Evolutionary conservation across 345 rosid genomes (phyloP), one percentile per base, ranked within the genome.

Genomic region (Brassica rapa): DNA sequence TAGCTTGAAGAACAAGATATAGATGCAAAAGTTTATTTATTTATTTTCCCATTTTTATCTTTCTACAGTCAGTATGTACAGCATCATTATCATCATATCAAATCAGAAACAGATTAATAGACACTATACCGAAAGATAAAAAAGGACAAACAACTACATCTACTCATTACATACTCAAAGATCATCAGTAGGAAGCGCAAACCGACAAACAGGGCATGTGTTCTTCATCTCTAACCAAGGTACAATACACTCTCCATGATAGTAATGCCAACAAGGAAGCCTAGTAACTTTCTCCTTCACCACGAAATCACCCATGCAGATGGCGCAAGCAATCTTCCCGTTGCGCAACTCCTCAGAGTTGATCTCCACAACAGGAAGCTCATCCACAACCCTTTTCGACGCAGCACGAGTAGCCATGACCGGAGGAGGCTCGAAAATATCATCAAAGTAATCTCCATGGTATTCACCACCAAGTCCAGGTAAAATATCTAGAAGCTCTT

Each of bases 201-300:
- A 83, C 33, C 97, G 87, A 81, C 97, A 94, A 72, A 94, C 93
- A 12, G 97, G 97, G 62, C 98, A 94, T 10, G 98, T 89, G 71
- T 91, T 94, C 86, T 92, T 87, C 16, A 92, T 87, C 56, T 80
- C 77, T 33, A 94, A 85, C 98, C 98, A 94, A 5, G 92, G 94
- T 24, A 88, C 12, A 62, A 94, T 94, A 83, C 98, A 94, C 3
- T 91, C 90, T n/a, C 90, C 89, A 78, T 94, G 98, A 81, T 91
- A 94, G 74, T 83, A 66, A 81, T 94, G 98, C 43, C 74, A 62
- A 78, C 97, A 92, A 14, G 98, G 98, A 80, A 94, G 85, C 86
- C 78, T 89, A 74, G 82, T 87, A 16, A 82, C 91, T 69, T 79
- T 84, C 82, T 92, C 94, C 37, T 89, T 88, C 23, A 84, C 80